phyloP scores from a whole-genome alignment of 352 stramenopile species.

The Globisporangium takayamanum region DNA sequence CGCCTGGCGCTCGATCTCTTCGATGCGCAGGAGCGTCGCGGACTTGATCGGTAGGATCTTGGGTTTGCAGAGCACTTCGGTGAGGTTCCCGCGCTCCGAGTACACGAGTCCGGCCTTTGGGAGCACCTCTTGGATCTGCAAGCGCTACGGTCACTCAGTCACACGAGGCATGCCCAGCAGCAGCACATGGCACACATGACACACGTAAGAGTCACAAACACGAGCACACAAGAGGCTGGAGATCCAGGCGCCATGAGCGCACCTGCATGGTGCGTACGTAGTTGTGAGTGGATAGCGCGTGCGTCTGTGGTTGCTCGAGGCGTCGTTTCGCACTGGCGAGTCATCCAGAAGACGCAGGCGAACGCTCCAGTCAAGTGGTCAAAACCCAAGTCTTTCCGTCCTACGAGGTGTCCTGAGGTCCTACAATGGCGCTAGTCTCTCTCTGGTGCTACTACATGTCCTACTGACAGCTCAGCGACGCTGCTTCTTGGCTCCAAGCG shows the following conservation, averaged over 20 bases:
- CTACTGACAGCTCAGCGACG: constrained; percentile 17
- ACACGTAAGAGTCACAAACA: background rate
- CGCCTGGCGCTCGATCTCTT: constrained; percentile 79
- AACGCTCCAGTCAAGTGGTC: background rate
- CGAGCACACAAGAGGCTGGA: background rate
- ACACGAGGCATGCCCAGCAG: background rate
- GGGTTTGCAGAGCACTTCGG: constrained; percentile 83
- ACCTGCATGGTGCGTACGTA: constrained; percentile 2
- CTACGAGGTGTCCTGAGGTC: no score
- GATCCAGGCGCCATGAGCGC: background rate
- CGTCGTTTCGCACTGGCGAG: background rate
- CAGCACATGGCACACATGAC: background rate
- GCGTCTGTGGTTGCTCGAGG: background rate
- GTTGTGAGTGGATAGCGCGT: background rate
- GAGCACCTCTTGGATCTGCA: constrained; percentile 80
- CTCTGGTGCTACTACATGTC: background rate
- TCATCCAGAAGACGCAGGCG: background rate
- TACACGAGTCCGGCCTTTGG: constrained; percentile 87
- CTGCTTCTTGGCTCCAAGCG: constrained; percentile 22
- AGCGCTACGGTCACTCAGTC: constrained; percentile 27
- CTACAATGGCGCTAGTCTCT: background rate
- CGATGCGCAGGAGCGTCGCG: constrained; percentile 73
- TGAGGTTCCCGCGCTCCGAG: constrained; percentile 82
- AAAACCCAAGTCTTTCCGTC: no score
- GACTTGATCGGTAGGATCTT: constrained; percentile 90